Evolutionary conservation across 2,329 filamentous ascomycete genomes (phyloP).

Genomic region (Corynespora cassiicola): DNA sequence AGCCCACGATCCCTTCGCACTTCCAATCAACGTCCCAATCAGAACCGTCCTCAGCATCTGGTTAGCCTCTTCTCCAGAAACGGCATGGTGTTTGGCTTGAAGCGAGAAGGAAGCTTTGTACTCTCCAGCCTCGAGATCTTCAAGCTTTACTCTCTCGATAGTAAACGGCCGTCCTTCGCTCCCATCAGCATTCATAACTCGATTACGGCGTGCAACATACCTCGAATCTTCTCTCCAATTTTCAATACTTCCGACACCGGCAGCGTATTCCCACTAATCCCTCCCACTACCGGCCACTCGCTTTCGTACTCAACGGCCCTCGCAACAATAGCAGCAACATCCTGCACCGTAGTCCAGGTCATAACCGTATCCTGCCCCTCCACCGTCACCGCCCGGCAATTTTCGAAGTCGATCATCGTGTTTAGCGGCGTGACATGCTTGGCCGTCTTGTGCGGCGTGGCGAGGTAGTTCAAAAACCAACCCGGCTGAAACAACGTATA

Average conservation of each 20-base stretch:
- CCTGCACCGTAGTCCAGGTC: slow-evolving; percentile 16
- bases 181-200: neutral
- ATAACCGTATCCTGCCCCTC: slow-evolving; percentile 37
- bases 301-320: slow-evolving; percentile 15
- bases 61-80: slow-evolving; percentile 40
- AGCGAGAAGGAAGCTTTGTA: slow-evolving; percentile 48
- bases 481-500: slow-evolving; percentile 62
- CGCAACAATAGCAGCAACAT: slow-evolving; percentile 13
- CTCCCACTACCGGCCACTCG: slow-evolving; percentile 17
- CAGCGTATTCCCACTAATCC: slow-evolving; percentile 13
- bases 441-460: slow-evolving; percentile 52
- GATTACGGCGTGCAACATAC: slow-evolving; percentile 1
- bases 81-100: slow-evolving; percentile 23
- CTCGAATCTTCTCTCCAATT: slow-evolving; percentile 14
- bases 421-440: slow-evolving; percentile 53
- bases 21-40: slow-evolving; percentile 48
- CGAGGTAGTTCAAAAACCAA: slow-evolving; percentile 58
- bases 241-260: slow-evolving; percentile 10
- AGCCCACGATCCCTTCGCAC: slow-evolving; percentile 47
- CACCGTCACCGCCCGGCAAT: slow-evolving; percentile 16
- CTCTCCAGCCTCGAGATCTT: slow-evolving; percentile 55
- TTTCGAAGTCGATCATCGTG: slow-evolving; percentile 18
- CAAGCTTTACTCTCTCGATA: slow-evolving; percentile 50
- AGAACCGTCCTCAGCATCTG: slow-evolving; percentile 42
- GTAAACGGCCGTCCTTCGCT: slow-evolving; percentile 45